Base-by-base conservation (phyloP, 176 grass and related monocot genomes). In the Eleusine coracana region DNA sequence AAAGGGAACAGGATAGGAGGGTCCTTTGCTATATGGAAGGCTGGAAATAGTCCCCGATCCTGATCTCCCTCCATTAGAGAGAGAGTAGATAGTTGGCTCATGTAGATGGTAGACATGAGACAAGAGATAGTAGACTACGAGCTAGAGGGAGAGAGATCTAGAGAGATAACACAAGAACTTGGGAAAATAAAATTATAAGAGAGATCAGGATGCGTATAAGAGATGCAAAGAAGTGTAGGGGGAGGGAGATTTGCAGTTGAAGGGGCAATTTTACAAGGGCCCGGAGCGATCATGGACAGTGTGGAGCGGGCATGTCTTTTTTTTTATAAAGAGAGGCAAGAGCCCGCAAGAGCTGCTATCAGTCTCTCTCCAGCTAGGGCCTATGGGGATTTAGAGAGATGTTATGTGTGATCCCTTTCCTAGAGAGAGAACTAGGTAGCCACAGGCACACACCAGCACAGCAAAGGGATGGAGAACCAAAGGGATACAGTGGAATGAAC, bases 61-160 rank as follows among this genome's bases (percentile, higher is more conserved):
- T 93, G 91, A 77, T 86, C 79, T 81, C 91, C 91, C 77, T 97
- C 87, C 72, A 77, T 84, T 68, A 91, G 84, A 86, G 89, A 89
- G 73, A 97, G 69, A 84, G 82, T 88, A 83, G 86, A 82, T 28
- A 93, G 68, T 58, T 97, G 91, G 51, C 79, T 93, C 91, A 97
- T 93, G 86, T 89, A 93, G 89, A 89, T 82, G 60, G 87, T 82
- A 79, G 91, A 86, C 82, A 90, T 87, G 59, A 31, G 23, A 23
- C 2, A 28, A 27, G 21, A 17, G 28, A 38, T 55, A 49, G 18
- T 55, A 49, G 18, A 44, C 5, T 58, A 63, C 29, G 40, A 40
- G 16, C 14, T 17, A 13, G 77, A 76, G 31, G 66, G 45, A 89
- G 77, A 31, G 17, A 61, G 27, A 81, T 74, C 77, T 76, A 70